Conservation (phyloP, 306 rosid species). For the Citrullus mucosospermus region DNA sequence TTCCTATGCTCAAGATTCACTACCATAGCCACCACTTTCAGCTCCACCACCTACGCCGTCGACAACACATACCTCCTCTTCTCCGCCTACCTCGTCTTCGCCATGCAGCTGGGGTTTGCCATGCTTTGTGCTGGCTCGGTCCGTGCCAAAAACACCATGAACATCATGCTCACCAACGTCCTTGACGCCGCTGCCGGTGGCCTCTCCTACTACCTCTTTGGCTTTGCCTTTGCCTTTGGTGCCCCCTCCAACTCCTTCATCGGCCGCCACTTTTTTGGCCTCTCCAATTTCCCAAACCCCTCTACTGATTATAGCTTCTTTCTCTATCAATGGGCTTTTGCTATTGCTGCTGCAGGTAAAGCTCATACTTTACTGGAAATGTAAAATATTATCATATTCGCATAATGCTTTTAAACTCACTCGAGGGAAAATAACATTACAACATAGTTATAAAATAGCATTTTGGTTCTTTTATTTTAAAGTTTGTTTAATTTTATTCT, state of each 20-base stretch:
- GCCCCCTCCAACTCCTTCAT: slow-evolving; percentile 47
- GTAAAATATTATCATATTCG: too few relatives aligned
- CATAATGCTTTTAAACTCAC: too few relatives aligned
- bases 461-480: too few relatives aligned
- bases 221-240: slow-evolving; percentile 71
- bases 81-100: slow-evolving; percentile 78
- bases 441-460: too few relatives aligned
- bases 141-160: slow-evolving; percentile 83
- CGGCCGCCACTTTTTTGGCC: slow-evolving; percentile 26
- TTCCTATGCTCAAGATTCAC: slow-evolving; percentile 44
- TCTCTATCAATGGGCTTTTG: slow-evolving; percentile 86
- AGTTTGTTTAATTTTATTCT: too few relatives aligned
- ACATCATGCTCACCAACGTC: slow-evolving; percentile 91
- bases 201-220: slow-evolving; percentile 66
- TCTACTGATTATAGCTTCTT: slow-evolving; percentile 48
- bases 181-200: slow-evolving; percentile 75
- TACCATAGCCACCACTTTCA: slow-evolving; percentile 20
- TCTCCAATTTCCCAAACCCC: slow-evolving; percentile 21
- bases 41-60: slow-evolving; percentile 40
- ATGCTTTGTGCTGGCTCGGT: slow-evolving; percentile 61
- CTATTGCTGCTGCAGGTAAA: slow-evolving; percentile 60
- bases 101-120: slow-evolving; percentile 90
- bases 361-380: background rate
- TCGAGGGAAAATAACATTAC: too few relatives aligned
- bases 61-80: slow-evolving; percentile 50